Conservation (phyloP, 352 stramenopile species). For the Lagenidium sp. region DNA sequence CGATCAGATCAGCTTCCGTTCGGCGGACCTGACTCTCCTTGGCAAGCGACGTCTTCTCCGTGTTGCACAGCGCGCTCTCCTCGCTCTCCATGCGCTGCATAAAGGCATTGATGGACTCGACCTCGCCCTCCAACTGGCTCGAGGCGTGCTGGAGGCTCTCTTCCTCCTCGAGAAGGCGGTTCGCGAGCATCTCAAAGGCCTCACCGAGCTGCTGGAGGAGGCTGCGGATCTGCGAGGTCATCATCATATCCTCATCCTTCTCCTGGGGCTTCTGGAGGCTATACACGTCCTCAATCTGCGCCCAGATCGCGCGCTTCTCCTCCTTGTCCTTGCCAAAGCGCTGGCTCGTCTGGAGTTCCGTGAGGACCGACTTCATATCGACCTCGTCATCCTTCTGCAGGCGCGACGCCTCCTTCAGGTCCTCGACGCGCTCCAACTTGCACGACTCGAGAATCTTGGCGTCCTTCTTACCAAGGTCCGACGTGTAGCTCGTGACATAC, state of each 20-base stretch:
- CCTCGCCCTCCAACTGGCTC: slow-evolving; percentile 73
- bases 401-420: slow-evolving; percentile 72
- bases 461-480: slow-evolving; percentile 79
- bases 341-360: slow-evolving; percentile 50
- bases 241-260: slow-evolving; percentile 90
- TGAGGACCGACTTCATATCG: slow-evolving; percentile 66
- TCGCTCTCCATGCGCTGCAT: slow-evolving; percentile 88
- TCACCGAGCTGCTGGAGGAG: slow-evolving; percentile 79
- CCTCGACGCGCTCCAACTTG: slow-evolving; percentile 51
- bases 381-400: slow-evolving; percentile 79
- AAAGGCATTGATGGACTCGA: slow-evolving; percentile 83
- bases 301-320: slow-evolving; percentile 81
- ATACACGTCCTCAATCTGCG: slow-evolving; percentile 80
- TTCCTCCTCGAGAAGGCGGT: slow-evolving; percentile 78
- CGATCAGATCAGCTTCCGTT: slow-evolving; percentile 71
- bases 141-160: slow-evolving; percentile 79
- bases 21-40: slow-evolving; percentile 80
- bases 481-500: slow-evolving; percentile 71
- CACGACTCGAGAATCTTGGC: slow-evolving; percentile 66
- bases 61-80: slow-evolving; percentile 71
- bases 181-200: slow-evolving; percentile 84
- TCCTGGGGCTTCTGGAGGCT: slow-evolving; percentile 71
- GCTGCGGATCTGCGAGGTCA: slow-evolving; percentile 85
- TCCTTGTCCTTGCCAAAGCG: slow-evolving; percentile 67
- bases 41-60: slow-evolving; percentile 76